Base-by-base conservation (phyloP, 768 basidiomycete species). In the Mycena epipterygia region DNA sequence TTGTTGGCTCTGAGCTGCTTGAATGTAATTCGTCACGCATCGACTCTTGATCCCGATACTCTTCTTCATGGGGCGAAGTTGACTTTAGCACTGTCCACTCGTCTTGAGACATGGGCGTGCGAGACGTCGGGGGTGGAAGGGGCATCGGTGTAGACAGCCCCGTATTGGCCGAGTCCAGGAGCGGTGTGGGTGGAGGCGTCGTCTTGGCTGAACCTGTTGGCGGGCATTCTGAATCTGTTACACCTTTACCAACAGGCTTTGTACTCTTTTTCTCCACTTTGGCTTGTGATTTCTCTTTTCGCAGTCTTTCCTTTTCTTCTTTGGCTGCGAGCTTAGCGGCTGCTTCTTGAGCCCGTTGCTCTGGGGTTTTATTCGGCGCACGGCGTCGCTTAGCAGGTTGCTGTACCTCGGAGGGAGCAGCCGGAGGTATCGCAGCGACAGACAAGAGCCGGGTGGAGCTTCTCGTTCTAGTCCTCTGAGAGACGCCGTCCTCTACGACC, bases 311-410 rank as follows among this genome's bases (percentile, higher is more conserved):
- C 49, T 19, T 63, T 55, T 67, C 75, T 44, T 70, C 73, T 61
- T 61, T 75, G 9, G 63, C 68, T n/a, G 55, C 63, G 16, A 67
- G 17, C 37, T 68, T 62, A 11, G 46, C 64, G 37, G 67, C 64
- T 23, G 33, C 59, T 51, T 75, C 79, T 76, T 61, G 51, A 77
- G 48, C 80, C 73, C 37, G 46, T 74, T 69, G 73, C 39, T 57
- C 7, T 59, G 51, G 30, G 72, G 68, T 78, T 75, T 74, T 80
- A 77, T 64, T 71, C 73, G 32, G 71, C 53, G 25, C 79, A 61
- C 49, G 60, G 42, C 62, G 73, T 71, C 49, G 44, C 63, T 14
- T 52, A 63, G 49, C 74, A 75, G 65, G 51, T 72, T 64, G 70
- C 67, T 39, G 58, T 70, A 67, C n/a, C 61, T 73, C 75, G 74